A percentile compares a stretch with the other conserved stretches of the same genome.
These are phyloP conservation scores for Glaciozyma antarctica DNA, from an alignment of 768 basidiomycete species.

Conservation along the genomic window DNA sequence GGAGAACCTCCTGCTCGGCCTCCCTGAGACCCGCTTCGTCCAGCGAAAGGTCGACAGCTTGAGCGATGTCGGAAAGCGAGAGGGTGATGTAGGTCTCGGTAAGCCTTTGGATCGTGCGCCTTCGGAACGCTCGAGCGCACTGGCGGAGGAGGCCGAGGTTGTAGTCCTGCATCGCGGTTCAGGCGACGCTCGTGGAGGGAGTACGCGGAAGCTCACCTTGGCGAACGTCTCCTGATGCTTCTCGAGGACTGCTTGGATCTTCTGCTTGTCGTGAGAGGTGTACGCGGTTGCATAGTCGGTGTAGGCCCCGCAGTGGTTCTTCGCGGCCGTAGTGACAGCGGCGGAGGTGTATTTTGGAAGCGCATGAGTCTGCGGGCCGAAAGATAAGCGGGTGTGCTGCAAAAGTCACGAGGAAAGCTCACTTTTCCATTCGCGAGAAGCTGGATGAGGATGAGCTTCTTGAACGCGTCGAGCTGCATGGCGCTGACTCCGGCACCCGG, in stretches of 20 bases:
- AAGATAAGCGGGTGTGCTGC: no score
- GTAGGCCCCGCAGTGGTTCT: constrained; percentile 52
- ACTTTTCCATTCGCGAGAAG: constrained; percentile 69
- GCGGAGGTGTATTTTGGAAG: constrained; percentile 68
- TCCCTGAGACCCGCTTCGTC: constrained; percentile 34
- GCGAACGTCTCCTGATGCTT: constrained; percentile 52
- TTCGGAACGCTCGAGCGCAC: constrained; percentile 59
- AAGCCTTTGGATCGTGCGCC: constrained; percentile 69
- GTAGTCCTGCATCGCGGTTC: constrained; percentile 48
- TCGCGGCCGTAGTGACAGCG: constrained; percentile 53
- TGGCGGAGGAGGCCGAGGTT: constrained; percentile 62
- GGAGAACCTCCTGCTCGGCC: constrained; percentile 53
- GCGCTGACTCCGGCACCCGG: constrained; percentile 48
- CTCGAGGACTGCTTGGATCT: constrained; percentile 47
- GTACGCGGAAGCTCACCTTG: constrained; percentile 42
- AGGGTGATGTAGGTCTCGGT: constrained; percentile 75
- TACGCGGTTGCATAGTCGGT: constrained; percentile 55
- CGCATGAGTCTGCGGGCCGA: constrained; percentile 31
- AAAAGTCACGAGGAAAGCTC: constrained; percentile 7
- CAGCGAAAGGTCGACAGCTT: constrained; percentile 39
- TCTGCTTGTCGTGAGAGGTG: constrained; percentile 33
- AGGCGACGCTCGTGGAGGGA: neutral
- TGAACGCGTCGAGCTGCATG: constrained; percentile 74
- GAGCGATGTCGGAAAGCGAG: constrained; percentile 60
- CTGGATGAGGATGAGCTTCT: constrained; percentile 71